Evolutionary conservation across 495 filamentous ascomycete genomes (phyloP).

Genomic region (Penicillium riverlandense): DNA sequence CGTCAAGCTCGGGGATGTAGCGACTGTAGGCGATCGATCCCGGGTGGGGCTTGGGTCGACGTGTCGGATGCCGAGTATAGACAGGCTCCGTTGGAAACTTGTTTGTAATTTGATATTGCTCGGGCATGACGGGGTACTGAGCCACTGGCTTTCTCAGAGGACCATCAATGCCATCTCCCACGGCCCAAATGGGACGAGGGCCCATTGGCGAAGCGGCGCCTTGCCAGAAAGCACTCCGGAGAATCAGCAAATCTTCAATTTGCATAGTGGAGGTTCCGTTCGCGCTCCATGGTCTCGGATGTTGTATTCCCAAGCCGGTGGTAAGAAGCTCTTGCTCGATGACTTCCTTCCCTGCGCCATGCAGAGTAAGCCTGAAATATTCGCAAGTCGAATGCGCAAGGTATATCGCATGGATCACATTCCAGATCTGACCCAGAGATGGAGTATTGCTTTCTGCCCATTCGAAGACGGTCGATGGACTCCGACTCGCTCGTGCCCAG

Average conservation of each 20-base stretch:
- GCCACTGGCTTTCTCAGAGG: too few relatives aligned
- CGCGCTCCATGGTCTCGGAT: neutral
- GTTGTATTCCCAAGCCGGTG: slow-evolving; percentile 8
- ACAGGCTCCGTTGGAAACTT: slow-evolving; percentile 12
- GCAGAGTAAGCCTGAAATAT: slow-evolving; percentile 7
- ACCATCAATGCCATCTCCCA: too few relatives aligned
- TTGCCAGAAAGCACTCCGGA: slow-evolving; percentile 49
- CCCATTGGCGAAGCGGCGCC: slow-evolving; percentile 53
- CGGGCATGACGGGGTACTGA: too few relatives aligned
- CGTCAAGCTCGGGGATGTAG: slow-evolving; percentile 54
- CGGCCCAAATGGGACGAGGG: slow-evolving; percentile 42
- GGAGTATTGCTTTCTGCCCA: slow-evolving; percentile 24
- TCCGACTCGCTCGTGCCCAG: slow-evolving; percentile 29
- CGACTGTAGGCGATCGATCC: slow-evolving; percentile 55
- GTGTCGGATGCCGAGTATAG: slow-evolving; percentile 41
- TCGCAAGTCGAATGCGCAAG: slow-evolving; percentile 5
- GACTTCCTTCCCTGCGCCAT: slow-evolving; percentile 1
- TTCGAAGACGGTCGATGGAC: slow-evolving; percentile 10
- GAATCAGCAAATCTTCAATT: slow-evolving; percentile 7
- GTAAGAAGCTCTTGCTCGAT: slow-evolving; percentile 6
- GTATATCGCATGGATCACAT: slow-evolving; percentile 43
- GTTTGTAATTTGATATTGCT: too few relatives aligned
- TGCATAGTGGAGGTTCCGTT: neutral
- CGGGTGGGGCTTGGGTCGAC: slow-evolving; percentile 50
- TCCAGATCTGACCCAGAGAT: slow-evolving; percentile 48